phyloP scores from a whole-genome alignment of 768 basidiomycete genomes.

The Suillus subalutaceus region DNA sequence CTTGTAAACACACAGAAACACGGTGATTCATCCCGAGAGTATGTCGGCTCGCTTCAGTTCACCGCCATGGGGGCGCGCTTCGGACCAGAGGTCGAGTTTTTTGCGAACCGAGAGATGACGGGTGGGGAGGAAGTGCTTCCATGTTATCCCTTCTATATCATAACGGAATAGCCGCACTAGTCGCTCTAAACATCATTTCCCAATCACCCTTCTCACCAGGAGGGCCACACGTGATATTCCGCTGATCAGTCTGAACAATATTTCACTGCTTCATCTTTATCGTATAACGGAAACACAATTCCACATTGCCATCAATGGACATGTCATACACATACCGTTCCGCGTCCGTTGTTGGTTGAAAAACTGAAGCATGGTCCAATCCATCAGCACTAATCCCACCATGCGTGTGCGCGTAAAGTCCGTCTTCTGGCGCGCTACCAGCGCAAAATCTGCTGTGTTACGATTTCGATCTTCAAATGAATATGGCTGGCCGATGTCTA shows the following conservation, averaged over 20 bases:
- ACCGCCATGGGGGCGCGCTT: slow-evolving; percentile 28
- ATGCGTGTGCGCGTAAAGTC: slow-evolving; percentile 23
- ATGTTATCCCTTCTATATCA: slow-evolving; percentile 38
- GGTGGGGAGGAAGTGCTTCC: slow-evolving; percentile 44
- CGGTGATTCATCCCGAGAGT: slow-evolving; percentile 44
- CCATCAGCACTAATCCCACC: slow-evolving; percentile 7
- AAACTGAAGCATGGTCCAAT: slow-evolving; percentile 48
- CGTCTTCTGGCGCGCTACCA: slow-evolving; percentile 27
- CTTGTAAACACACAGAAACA: slow-evolving; percentile 40
- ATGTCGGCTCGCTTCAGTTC: slow-evolving; percentile 24
- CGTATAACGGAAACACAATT: slow-evolving; percentile 42
- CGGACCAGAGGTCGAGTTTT: slow-evolving; percentile 43
- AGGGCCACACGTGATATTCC: slow-evolving; percentile 51
- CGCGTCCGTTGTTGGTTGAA: slow-evolving; percentile 44
- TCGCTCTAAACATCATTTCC: slow-evolving; percentile 37
- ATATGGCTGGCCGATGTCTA: slow-evolving; percentile 22
- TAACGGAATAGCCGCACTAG: slow-evolving; percentile 36
- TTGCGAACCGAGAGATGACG: slow-evolving; percentile 37
- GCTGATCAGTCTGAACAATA: slow-evolving; percentile 29
- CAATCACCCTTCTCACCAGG: slow-evolving; percentile 44
- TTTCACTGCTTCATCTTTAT: background rate
- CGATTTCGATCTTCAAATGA: slow-evolving; percentile 23
- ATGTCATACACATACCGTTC: slow-evolving; percentile 43
- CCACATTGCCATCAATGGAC: slow-evolving; percentile 45
- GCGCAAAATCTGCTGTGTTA: slow-evolving; percentile 35